These are phyloP conservation scores for Neurospora crassa DNA, from an alignment of 2,329 filamentous ascomycete genomes.

Conservation along the genomic window DNA sequence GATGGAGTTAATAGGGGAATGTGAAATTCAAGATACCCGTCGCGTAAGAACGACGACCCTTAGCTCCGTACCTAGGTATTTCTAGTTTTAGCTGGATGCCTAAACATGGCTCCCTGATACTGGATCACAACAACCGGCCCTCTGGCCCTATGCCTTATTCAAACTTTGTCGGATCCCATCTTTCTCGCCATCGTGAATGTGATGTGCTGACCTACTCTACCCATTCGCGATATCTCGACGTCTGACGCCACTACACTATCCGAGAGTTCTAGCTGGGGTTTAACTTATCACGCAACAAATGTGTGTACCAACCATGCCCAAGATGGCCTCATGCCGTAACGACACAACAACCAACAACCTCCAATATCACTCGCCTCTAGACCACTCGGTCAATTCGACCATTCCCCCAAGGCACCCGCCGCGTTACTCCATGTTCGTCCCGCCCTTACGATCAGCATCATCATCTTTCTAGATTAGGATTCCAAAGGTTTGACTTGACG, in stretches of 20 bases:
- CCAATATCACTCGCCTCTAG: background rate
- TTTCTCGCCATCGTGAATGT: background rate
- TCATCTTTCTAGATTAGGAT: too few relatives aligned
- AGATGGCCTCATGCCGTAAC: background rate
- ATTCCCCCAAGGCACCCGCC: background rate
- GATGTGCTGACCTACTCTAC: background rate
- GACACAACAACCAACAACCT: background rate
- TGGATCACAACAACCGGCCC: conserved; percentile 2
- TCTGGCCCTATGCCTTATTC: background rate
- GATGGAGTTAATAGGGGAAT: conserved; percentile 21
- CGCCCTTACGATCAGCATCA: background rate
- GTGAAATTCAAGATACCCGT: conserved; percentile 8
- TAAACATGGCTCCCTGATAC: background rate
- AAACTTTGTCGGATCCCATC: background rate
- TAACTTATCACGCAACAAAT: background rate
- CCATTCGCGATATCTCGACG: background rate
- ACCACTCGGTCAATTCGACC: background rate
- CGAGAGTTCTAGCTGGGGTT: background rate
- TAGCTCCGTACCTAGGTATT: background rate
- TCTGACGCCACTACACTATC: background rate
- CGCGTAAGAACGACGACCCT: background rate
- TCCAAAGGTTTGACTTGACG: too few relatives aligned
- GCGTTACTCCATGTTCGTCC: background rate
- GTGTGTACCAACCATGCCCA: background rate
- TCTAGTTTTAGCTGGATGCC: background rate